A percentile compares a stretch with the other conserved stretches of the same genome.
Evolutionary conservation across 768 basidiomycete genomes (phyloP).

Genomic region (Austroboletus eburneus): DNA sequence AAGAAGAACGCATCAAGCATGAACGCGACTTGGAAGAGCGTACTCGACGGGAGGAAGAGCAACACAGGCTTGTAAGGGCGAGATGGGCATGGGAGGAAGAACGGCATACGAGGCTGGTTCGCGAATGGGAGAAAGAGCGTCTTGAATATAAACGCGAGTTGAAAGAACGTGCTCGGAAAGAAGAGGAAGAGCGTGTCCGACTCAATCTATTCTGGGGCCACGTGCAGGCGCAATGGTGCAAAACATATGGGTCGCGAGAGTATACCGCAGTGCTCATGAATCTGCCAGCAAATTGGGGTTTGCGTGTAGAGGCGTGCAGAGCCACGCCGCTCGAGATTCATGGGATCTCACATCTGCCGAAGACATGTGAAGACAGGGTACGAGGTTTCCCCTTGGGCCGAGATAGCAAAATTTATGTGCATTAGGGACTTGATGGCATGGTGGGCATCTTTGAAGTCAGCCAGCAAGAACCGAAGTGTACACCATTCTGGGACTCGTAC

Average conservation of each 20-base stretch:
- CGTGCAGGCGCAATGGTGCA: constrained; percentile 21
- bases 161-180: constrained; percentile 7
- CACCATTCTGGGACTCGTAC: constrained; percentile 22
- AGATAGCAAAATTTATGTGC: neutral
- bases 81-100: neutral
- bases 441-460: constrained; percentile 27
- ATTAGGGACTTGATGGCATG: constrained; percentile 16
- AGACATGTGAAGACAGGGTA: constrained; percentile 21
- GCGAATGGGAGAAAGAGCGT: constrained; percentile 8
- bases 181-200: constrained; percentile 16
- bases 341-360: constrained; percentile 13
- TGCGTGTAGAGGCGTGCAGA: constrained; percentile 22
- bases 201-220: constrained; percentile 23
- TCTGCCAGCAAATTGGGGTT: constrained; percentile 20
- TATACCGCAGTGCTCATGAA: constrained; percentile 30
- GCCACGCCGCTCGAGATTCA: constrained; percentile 23
- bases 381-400: neutral
- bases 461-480: constrained; percentile 26
- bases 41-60: constrained; percentile 9
- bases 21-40: constrained; percentile 7
- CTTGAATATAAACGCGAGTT: constrained; percentile 4
- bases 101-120: neutral
- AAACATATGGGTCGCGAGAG: constrained; percentile 24
- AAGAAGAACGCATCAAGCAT: constrained; percentile 7
- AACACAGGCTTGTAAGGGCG: no score